Evolutionary conservation across 352 stramenopile genomes (phyloP).

Genomic region (Phytophthora colocasiae): DNA sequence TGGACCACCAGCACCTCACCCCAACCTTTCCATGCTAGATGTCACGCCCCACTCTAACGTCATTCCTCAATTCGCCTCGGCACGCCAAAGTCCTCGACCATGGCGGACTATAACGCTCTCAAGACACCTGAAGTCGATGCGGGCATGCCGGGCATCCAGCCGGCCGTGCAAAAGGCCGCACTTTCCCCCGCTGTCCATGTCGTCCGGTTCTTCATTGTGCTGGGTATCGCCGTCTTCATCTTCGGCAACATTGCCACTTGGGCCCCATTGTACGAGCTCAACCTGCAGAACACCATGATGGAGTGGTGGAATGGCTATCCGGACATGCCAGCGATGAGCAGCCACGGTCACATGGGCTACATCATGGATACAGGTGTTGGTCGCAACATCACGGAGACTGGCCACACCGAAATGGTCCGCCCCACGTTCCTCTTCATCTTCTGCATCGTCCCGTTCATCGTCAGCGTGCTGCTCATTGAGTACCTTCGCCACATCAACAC

Average conservation of each 20-base stretch:
- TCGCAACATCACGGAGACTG: constrained; percentile 60
- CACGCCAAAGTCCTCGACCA: constrained; percentile 13
- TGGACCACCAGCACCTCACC: constrained; percentile 26
- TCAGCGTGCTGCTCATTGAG: constrained; percentile 63
- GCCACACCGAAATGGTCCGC: constrained; percentile 72
- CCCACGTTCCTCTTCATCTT: constrained; percentile 77
- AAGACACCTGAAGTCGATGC: constrained; percentile 39
- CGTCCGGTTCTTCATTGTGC: constrained; percentile 42
- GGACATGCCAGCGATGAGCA: constrained; percentile 34
- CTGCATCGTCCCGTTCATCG: constrained; percentile 65
- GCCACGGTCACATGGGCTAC: constrained; percentile 44
- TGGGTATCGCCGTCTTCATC: constrained; percentile 53
- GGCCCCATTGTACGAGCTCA: constrained; percentile 59
- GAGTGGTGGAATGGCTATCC: constrained; percentile 70
- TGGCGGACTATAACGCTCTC: constrained; percentile 38
- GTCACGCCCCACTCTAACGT: constrained; percentile 5
- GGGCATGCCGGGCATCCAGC: constrained; percentile 5
- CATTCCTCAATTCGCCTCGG: constrained; percentile 29
- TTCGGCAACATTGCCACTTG: constrained; percentile 72
- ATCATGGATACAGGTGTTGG: constrained; percentile 57
- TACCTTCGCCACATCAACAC: constrained; percentile 52
- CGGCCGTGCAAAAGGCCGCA: neutral
- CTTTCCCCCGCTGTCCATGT: constrained; percentile 34
- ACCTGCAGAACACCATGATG: constrained; percentile 61
- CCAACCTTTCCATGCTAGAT: neutral